Percentiles rank a stretch among this genome's conserved stretches.
phyloP scores from a whole-genome alignment of 129 eudicot species.

The Tanacetum coccineum region DNA sequence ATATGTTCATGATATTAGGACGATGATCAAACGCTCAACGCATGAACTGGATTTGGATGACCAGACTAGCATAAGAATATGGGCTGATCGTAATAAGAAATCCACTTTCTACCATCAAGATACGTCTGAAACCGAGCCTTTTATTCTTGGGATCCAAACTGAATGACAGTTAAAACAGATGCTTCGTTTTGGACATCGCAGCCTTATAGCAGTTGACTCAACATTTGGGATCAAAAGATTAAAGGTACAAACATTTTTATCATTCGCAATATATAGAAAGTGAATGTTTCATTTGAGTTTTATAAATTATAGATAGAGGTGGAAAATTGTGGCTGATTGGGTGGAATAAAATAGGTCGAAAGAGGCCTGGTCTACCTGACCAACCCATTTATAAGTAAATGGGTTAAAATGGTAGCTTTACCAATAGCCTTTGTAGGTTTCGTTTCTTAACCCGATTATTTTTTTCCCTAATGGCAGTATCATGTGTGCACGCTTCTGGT shows the following conservation, averaged over 20 bases:
- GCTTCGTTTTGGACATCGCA: too few species aligned
- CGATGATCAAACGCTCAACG: constrained; percentile 80
- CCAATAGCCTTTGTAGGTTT: background rate
- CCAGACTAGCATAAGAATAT: too few species aligned
- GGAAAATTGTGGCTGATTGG: background rate
- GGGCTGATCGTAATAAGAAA: constrained; percentile 86
- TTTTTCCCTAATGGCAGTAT: constrained; percentile 54
- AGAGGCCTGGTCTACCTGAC: too few species aligned
- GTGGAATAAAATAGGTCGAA: background rate
- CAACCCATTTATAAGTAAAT: too few species aligned
- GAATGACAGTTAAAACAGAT: too few species aligned
- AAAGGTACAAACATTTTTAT: too few species aligned
- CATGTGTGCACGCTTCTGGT: constrained; percentile 93
- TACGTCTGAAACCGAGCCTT: constrained; percentile 66
- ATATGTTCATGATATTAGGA: constrained; percentile 91
- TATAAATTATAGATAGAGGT: background rate
- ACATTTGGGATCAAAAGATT: too few species aligned
- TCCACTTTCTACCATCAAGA: constrained; percentile 70
- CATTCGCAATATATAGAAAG: too few species aligned
- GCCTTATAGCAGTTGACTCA: too few species aligned
- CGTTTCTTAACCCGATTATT: background rate
- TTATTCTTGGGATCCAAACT: too few species aligned
- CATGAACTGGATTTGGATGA: constrained; percentile 98
- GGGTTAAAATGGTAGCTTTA: too few species aligned
- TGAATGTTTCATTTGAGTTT: background rate